Base-by-base conservation (phyloP, 1,284 basidiomycete species). In the Peniophora sp. region DNA sequence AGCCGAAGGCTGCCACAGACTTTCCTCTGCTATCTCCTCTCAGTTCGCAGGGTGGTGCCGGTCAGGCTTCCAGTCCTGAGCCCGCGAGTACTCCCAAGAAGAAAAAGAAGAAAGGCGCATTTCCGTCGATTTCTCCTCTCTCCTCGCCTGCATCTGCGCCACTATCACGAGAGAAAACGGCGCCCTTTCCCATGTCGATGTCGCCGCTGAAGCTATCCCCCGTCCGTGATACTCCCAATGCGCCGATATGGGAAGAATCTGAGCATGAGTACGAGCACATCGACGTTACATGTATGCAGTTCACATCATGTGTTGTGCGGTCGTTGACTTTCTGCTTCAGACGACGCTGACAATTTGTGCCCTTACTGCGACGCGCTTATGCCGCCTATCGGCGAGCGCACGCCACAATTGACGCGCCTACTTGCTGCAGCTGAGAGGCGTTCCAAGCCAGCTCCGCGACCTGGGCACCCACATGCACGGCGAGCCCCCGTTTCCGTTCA, bases 351-450 rank as follows among this genome's bases (percentile, higher is more conserved):
- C 3, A 79, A 72, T 0, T 65, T 90, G 2, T 92, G 89, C 59
- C 87, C 88, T 0, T 92, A 83, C 64, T 92, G 88, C 56, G 88
- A 92, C 58, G 74, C 78, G 32, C 72, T 67, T 0, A 71, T 89
- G 6, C 89, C 88, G 2, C 16, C 38, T 8, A 5, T 17, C 38
- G 53, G 69, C 2, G 66, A 72, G 2, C 84, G 83, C 2, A 86
- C 87, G 0, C 75, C 79, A 1, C 65, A 74, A 24, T 69, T 91
- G n/a, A 58, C 60, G 14, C 65, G 67, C 2, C 70, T 91, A n/a
- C 70, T 90, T 3, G 64, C 66, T 1, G 63, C 67, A 2, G 77
- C 78, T 1, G 68, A 66, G 45, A 66, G 67, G 38, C 79, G 77
- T 54, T 84, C 87, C 0, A 59, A 63, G 47, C 68, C 67, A 0